Conservation (phyloP, 768 basidiomycete genomes). For the Serendipita sp. region DNA sequence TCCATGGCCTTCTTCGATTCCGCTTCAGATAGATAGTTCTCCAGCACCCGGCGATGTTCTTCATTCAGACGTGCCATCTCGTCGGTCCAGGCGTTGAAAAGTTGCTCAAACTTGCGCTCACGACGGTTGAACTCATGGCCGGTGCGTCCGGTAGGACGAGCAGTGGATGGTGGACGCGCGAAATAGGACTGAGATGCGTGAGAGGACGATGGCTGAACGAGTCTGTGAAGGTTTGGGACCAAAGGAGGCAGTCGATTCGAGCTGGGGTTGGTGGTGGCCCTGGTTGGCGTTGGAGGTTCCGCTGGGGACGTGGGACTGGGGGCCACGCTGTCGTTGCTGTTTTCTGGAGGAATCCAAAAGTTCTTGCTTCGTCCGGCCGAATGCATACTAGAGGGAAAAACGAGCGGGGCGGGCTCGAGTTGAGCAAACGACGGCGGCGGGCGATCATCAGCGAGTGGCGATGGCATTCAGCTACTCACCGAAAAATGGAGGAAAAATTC, state of each 20-base stretch:
- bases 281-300: constrained; percentile 1
- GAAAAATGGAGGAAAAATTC: background rate
- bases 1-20: background rate
- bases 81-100: constrained; percentile 2
- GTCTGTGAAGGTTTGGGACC: background rate
- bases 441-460: constrained; percentile 3
- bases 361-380: background rate
- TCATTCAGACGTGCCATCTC: background rate
- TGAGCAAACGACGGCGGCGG: too few species aligned
- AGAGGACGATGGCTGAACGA: background rate
- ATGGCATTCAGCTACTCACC: background rate
- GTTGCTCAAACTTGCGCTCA: background rate
- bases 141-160: background rate
- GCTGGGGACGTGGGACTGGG: background rate
- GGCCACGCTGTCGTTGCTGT: background rate
- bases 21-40: background rate
- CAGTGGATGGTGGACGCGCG: background rate
- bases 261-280: background rate
- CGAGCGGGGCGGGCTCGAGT: background rate
- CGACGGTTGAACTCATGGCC: constrained; percentile 5
- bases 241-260: background rate
- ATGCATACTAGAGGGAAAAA: background rate
- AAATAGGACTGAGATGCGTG: background rate
- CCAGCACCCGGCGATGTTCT: background rate
- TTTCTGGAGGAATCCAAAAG: constrained; percentile 4